Evolutionary conservation across 805 yeast genomes (phyloP).

Genomic region (Wickerhamiella domercqiae): DNA sequence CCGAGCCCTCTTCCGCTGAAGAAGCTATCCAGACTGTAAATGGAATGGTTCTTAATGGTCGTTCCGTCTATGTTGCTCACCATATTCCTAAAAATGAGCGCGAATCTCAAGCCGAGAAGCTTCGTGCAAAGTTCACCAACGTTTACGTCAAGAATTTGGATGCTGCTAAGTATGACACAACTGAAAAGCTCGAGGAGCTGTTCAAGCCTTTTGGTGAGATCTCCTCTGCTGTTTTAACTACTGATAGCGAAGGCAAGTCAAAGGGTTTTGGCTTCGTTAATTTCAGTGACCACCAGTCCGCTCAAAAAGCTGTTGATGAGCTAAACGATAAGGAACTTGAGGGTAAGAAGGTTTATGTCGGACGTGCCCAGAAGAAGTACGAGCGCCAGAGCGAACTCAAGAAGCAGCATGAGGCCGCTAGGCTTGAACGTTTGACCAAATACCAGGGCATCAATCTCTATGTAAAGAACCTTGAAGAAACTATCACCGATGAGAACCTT

Average conservation of each 20-base stretch:
- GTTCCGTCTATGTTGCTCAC: conserved; percentile 89
- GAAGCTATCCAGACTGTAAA: conserved; percentile 94
- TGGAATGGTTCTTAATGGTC: conserved; percentile 95
- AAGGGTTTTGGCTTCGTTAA: conserved; percentile 95
- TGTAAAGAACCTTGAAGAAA: conserved; percentile 90
- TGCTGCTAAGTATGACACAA: conserved; percentile 36
- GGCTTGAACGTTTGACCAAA: conserved; percentile 81
- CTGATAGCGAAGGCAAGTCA: conserved; percentile 73
- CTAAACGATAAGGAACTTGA: conserved; percentile 69
- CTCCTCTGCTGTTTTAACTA: conserved; percentile 70
- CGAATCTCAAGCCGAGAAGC: conserved; percentile 78
- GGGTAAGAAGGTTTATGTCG: conserved; percentile 81
- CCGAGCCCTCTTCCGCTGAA: conserved; percentile 77
- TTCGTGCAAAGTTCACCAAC: conserved; percentile 88
- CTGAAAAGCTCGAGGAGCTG: conserved; percentile 45
- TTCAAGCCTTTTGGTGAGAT: conserved; percentile 63
- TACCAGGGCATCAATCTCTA: conserved; percentile 96
- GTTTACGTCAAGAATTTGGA: conserved; percentile 86
- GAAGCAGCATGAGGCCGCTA: conserved; percentile 82
- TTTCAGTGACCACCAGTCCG: conserved; percentile 74
- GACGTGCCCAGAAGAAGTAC: conserved; percentile 97
- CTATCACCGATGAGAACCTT: conserved; percentile 80
- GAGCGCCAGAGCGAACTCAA: conserved; percentile 94
- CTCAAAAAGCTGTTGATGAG: conserved; percentile 80
- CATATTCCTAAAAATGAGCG: conserved; percentile 89